Evolutionary conservation across 208 protist species (phyloP), one percentile per base, ranked within the genome.

Genomic region (Polymyxa betae): DNA sequence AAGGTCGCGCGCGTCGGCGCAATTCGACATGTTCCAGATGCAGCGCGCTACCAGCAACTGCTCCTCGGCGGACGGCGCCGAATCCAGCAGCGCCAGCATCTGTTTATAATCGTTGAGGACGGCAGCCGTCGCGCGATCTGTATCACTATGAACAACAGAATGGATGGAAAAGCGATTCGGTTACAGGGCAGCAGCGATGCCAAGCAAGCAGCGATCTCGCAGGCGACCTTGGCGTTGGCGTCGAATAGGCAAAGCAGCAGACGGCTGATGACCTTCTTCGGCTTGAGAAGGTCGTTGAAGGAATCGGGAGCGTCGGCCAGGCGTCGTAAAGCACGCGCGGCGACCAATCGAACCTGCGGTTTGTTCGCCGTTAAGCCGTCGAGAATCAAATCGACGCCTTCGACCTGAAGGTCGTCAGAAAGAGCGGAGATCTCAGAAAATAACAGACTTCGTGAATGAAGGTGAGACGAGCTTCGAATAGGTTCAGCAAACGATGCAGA

Each of bases 1-100:
- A n/a, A n/a, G 10, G 10, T 82, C 72, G 5, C 35, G 5, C 5
- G 72, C n/a, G 5, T 82, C 72, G n/a, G 35, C 12, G 72, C 72
- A 82, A 35, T 82, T 82, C 35, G 72, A 82, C 72, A 82, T 82
- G 72, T 35, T 82, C 72, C 72, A 82, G 5, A 82, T 43, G n/a
- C 35, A 35, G 5, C 72, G 5, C 16, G 40, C 35, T n/a, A 82
- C 72, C 5, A 38, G 5, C 16, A 82, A n/a, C 5, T 40, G 5
- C 5, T 82, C 72, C 16, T 16, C 72, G 35, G 5, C n/a, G 16
- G 5, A 16, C 72, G 72, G 5, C 35, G 40, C 5, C 5, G 5
- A 16, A 5, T 5, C n/a, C 5, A 82, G 5, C 72, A 82, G n/a
- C 5, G 5, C 10, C 12, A 82, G 72, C 72, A 82, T 5, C 72